Percentiles rank a stretch among this genome's conserved stretches.
Conservation (phyloP, 495 filamentous ascomycete species). For the Alectoria sarmentosa region DNA sequence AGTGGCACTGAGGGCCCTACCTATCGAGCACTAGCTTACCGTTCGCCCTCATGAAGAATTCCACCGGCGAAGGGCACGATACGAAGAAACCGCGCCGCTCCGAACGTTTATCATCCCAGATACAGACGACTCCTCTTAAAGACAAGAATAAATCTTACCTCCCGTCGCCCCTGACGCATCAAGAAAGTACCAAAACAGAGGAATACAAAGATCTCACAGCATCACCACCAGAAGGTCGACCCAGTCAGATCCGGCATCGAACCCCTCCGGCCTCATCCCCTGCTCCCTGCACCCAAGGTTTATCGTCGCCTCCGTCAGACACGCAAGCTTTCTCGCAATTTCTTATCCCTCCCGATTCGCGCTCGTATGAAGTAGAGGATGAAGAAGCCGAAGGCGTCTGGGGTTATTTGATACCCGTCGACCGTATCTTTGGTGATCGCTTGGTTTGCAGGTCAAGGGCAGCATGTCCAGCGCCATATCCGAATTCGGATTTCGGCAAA, state of each 20-base stretch:
- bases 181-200: conserved; percentile 54
- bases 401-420: conserved; percentile 86
- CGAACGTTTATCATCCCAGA: conserved; percentile 47
- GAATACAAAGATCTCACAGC: conserved; percentile 63
- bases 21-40: conserved; percentile 13
- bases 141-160: conserved; percentile 53
- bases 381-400: conserved; percentile 87
- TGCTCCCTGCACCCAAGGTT: conserved; percentile 54
- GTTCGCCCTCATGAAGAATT: conserved; percentile 29
- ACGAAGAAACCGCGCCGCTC: conserved; percentile 48
- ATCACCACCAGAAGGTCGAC: conserved; percentile 58
- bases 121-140: conserved; percentile 42
- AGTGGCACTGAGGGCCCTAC: conserved; percentile 11
- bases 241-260: conserved; percentile 47
- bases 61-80: conserved; percentile 36
- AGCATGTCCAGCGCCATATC: conserved; percentile 50
- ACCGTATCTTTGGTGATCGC: conserved; percentile 57
- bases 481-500: conserved; percentile 24
- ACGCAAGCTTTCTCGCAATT: conserved; percentile 72
- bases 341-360: conserved; percentile 61
- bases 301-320: conserved; percentile 59
- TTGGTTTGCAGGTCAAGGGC: conserved; percentile 66
- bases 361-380: conserved; percentile 76
- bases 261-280: conserved; percentile 48
- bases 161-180: conserved; percentile 75